These are phyloP conservation scores for Euphorbia lathyris DNA, from an alignment of 345 rosid species.

Conservation along the genomic window DNA sequence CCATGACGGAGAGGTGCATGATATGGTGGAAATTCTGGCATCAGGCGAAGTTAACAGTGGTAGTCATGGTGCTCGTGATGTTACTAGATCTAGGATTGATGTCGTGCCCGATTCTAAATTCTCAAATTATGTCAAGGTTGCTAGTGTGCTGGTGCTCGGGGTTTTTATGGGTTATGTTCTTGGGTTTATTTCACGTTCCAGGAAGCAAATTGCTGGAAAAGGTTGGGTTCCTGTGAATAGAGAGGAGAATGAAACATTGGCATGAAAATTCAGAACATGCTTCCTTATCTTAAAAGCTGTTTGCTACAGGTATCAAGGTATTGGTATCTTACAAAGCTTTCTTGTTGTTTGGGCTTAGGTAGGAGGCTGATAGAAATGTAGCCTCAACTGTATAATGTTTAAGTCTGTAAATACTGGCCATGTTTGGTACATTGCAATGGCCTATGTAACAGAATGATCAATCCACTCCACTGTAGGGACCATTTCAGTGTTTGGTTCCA, in stretches of 20 bases:
- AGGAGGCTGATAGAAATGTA: background rate
- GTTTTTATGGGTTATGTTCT: slow-evolving; percentile 58
- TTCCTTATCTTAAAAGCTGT: background rate
- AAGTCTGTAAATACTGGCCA: slow-evolving; percentile 1
- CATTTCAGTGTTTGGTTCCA: too few species aligned
- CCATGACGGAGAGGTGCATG: slow-evolving; percentile 89
- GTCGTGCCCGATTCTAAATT: slow-evolving; percentile 27
- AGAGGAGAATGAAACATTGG: slow-evolving; percentile 43
- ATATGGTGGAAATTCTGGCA: slow-evolving; percentile 69
- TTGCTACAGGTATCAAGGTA: background rate
- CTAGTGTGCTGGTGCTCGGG: slow-evolving; percentile 65
- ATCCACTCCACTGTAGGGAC: too few species aligned
- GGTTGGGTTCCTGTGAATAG: slow-evolving; percentile 66
- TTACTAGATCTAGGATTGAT: slow-evolving; percentile 15
- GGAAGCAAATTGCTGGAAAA: slow-evolving; percentile 37
- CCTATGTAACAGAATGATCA: too few species aligned
- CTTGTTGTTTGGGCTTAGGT: background rate
- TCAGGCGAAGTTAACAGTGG: slow-evolving; percentile 65
- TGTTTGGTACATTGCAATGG: too few species aligned
- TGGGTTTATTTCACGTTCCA: slow-evolving; percentile 54
- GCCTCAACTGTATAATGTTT: background rate
- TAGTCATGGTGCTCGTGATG: slow-evolving; percentile 8
- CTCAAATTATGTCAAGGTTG: slow-evolving; percentile 59
- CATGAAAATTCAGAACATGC: background rate
- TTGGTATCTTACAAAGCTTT: background rate